Base-by-base conservation (phyloP, 495 filamentous ascomycete species). In the Podospora pseudocomata region DNA sequence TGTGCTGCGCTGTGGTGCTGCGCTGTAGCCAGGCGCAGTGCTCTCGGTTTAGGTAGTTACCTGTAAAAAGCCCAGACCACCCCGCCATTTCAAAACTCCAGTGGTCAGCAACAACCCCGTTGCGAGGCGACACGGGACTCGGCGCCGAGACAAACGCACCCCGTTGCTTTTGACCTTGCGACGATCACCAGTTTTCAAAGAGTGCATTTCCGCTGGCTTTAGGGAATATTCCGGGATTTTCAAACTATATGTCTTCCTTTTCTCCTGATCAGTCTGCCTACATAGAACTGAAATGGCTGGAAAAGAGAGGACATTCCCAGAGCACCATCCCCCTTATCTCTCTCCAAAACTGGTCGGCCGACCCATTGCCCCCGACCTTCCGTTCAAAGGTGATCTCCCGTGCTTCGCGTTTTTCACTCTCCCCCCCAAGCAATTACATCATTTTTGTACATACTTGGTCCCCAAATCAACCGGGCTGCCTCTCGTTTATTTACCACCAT, bases 81-180 rank as follows among this genome's bases (percentile, higher is more conserved):
- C 59, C 55, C 55, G 55, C 55, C 55, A 58, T 58, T 23, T 18
- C 28, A 32, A 32, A 32, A 6, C 30, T 32, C 30, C 30, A 61
- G 59, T 61, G 59, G 59, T 32, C 59, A 61, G 59, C 59, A 32
- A 27, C 23, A 28, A 28, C n/a, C 59, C 59, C 27, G 59, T 61
- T 61, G 59, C 59, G 59, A 61, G 59, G 59, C 59, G 59, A 61
- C 59, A 61, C 59, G 59, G 59, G 28, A 27, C 59, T 27, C 59
- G 59, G 59, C 59, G 59, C 59, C 59, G 59, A 61, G 59, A 27
- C 56, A 58, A 58, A 58, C 56, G n/a, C 23, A 20, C 56, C 23
- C 19, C 23, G 19, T 58, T 58, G 1, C 23, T 58, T n/a, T 58
- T 58, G 27, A 49, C 7, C 39, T 49, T 11, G 39, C 39, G 39